phyloP scores from a whole-genome alignment of 2,329 filamentous ascomycete species.

The Alternaria triticina region DNA sequence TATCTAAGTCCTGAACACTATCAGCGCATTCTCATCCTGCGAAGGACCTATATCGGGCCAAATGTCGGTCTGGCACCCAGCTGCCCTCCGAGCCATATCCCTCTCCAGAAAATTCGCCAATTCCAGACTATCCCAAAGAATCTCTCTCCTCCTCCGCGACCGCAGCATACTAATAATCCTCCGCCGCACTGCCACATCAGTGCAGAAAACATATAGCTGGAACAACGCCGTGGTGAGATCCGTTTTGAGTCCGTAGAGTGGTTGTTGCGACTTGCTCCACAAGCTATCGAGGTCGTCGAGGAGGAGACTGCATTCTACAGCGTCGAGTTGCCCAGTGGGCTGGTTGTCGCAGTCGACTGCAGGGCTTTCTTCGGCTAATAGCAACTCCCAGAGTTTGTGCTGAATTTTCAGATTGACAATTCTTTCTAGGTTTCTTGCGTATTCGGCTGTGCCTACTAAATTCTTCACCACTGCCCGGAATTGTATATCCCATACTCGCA shows the following conservation, averaged over 20 bases:
- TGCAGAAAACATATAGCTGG: background rate
- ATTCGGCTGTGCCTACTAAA: background rate
- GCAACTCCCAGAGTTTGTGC: background rate
- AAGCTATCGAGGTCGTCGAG: background rate
- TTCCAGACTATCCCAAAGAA: background rate
- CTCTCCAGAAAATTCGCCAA: background rate
- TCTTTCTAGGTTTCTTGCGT: background rate
- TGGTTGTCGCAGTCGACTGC: background rate
- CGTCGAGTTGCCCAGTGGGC: background rate
- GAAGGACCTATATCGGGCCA: background rate
- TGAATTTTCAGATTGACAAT: background rate
- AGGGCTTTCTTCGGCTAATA: background rate
- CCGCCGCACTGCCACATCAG: background rate
- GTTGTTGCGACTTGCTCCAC: background rate
- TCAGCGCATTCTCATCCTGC: background rate
- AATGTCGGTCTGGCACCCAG: background rate
- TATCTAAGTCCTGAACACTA: background rate
- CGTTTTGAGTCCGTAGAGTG: background rate
- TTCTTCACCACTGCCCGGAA: background rate
- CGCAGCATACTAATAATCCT: background rate
- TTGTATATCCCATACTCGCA: background rate
- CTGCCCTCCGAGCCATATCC: background rate
- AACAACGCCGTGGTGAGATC: background rate
- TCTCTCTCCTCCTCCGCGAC: background rate
- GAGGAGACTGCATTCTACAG: background rate